Evolutionary conservation across 2,329 filamentous ascomycete genomes (phyloP).

Genomic region (Pestalotiopsis fici): DNA sequence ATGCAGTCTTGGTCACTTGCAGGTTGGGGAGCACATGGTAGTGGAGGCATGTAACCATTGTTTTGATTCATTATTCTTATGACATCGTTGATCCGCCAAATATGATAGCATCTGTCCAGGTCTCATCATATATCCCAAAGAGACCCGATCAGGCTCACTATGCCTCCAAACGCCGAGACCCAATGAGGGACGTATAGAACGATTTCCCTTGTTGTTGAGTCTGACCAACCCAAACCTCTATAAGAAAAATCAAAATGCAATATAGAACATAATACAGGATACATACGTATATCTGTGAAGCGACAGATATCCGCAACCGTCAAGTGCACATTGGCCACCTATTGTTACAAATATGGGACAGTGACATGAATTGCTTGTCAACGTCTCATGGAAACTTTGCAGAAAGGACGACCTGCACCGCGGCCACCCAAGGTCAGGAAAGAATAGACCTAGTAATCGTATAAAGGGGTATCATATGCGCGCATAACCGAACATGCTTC

Average conservation of each 20-base stretch:
- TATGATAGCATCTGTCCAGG: neutral
- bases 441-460: neutral
- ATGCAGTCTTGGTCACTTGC: neutral
- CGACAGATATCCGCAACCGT: neutral
- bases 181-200: neutral
- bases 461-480: conserved; percentile 10
- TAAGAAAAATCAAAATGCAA: neutral
- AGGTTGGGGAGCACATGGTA: neutral
- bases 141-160: neutral
- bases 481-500: conserved; percentile 7
- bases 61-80: neutral
- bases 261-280: neutral
- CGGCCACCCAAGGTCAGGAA: neutral
- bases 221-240: neutral
- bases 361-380: neutral
- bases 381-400: neutral
- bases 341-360: neutral
- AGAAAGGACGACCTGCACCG: neutral
- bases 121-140: neutral
- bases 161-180: neutral
- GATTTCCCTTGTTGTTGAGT: neutral
- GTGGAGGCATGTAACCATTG: neutral
- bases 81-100: neutral
- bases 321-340: neutral
- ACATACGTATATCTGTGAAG: neutral